phyloP scores from a whole-genome alignment of 331 rosid species.

The Quercus lobata region DNA sequence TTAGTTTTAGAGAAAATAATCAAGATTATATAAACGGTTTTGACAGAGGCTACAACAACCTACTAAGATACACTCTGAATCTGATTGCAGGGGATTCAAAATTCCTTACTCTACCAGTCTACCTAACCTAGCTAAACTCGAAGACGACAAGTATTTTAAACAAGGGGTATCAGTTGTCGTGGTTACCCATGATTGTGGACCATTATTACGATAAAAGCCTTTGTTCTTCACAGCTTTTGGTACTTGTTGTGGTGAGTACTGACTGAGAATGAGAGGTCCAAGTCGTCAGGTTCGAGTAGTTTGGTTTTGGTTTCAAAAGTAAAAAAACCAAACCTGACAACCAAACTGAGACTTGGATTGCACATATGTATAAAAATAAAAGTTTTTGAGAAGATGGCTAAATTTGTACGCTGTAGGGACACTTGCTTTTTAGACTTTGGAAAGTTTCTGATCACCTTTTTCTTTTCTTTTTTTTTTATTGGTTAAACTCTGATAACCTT shows the following conservation, averaged over 20 bases:
- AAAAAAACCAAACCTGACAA: neutral
- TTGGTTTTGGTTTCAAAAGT: no score
- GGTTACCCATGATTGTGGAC: neutral
- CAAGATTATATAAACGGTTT: no score
- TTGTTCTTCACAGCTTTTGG: neutral
- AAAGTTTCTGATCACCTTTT: neutral
- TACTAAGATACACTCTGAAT: no score
- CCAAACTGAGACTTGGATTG: neutral
- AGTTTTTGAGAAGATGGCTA: neutral
- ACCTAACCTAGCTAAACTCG: no score
- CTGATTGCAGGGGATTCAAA: no score
- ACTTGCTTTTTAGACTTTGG: constrained; percentile 11
- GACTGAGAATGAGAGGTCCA: neutral
- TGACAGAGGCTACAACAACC: no score
- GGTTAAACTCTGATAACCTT: neutral
- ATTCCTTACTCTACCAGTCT: no score
- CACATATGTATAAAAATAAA: neutral
- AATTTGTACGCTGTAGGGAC: neutral
- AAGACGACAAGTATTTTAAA: neutral
- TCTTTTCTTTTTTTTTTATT: no score
- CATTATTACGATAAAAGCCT: no score
- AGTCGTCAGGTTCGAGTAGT: neutral
- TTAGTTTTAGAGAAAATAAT: no score
- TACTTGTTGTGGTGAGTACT: neutral
- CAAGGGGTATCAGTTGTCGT: neutral